Conservation (phyloP, 495 filamentous ascomycete genomes). For the Barbatosphaeria neglecta region DNA sequence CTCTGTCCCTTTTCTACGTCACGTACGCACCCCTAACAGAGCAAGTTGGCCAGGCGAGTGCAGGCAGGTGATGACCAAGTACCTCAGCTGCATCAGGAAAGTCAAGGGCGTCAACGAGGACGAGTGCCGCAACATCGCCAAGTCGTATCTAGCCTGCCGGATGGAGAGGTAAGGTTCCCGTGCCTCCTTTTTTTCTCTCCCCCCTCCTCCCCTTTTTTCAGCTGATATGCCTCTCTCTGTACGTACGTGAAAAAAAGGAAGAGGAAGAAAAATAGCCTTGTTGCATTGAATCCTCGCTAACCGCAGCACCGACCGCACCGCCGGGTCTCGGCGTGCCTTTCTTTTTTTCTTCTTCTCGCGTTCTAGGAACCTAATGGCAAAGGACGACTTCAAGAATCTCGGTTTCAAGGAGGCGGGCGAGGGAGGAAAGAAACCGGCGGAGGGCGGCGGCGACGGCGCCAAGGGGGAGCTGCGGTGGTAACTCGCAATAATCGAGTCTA, state of each 20-base stretch:
- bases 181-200: constrained; percentile 1
- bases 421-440: constrained; percentile 2
- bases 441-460: constrained; percentile 17
- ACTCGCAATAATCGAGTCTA: neutral
- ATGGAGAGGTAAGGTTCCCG: constrained; percentile 76
- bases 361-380: constrained; percentile 83
- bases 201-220: neutral
- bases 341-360: constrained; percentile 1
- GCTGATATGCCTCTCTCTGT: too few relatives aligned
- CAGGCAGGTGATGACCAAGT: constrained; percentile 71
- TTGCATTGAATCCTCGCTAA: too few relatives aligned
- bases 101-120: constrained; percentile 73
- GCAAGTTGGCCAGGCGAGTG: constrained; percentile 69
- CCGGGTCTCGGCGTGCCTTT: neutral
- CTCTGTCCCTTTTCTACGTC: too few relatives aligned
- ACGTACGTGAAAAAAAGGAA: too few relatives aligned
- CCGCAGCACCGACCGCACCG: too few relatives aligned
- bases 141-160: constrained; percentile 76
- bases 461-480: constrained; percentile 37
- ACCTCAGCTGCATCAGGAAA: constrained; percentile 74
- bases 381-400: constrained; percentile 84
- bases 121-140: constrained; percentile 73
- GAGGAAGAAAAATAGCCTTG: too few relatives aligned
- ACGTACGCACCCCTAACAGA: neutral
- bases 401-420: constrained; percentile 44